Evolutionary conservation across 352 stramenopile species (phyloP), one percentile per base, ranked within the genome.

Genomic region (Aphanomyces astaci): DNA sequence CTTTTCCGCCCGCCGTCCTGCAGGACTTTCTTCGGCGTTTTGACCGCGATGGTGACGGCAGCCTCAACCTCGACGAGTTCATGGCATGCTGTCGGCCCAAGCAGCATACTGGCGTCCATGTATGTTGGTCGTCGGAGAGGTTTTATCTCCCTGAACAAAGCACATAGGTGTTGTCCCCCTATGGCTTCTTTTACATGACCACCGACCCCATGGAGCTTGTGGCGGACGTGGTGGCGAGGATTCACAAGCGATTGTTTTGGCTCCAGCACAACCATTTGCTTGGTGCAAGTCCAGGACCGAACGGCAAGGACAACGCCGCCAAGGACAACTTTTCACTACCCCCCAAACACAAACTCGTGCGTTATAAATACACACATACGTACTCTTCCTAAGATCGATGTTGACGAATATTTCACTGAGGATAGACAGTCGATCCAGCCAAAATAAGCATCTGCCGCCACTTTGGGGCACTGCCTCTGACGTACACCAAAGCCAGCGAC

Each of bases 201-300:
- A 51, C 73, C 9, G 69, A 78, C 19, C 72, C 72, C 0, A 62
- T 71, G 0, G 71, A 76, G 22, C 51, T 25, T 2, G 79, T 83
- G 71, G 17, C 33, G 3, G 54, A 73, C 9, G 71, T 80, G 4
- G 72, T 79, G 1, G 66, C 69, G 10, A 81, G 76, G 33, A 77
- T 85, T 70, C 64, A 73, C 54, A 81, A 76, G 13, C 70, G 78
- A 15, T 72, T 85, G 54, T 86, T 86, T 53, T 86, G 78, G 78
- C 74, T 83, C 63, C 75, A 86, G 66, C 78, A 86, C 72, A 86
- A 80, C 49, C 71, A 85, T 70, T 55, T 82, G 3, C 10, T 57
- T 43, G 36, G 36, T 7, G 36, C 36, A 15, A 43, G 36, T 15
- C n/a, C n/a, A n/a, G n/a, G n/a, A n/a, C n/a, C n/a, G n/a, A n/a